phyloP scores from a whole-genome alignment of 2,329 filamentous ascomycete genomes.

The Lasiodiplodia sp. region DNA sequence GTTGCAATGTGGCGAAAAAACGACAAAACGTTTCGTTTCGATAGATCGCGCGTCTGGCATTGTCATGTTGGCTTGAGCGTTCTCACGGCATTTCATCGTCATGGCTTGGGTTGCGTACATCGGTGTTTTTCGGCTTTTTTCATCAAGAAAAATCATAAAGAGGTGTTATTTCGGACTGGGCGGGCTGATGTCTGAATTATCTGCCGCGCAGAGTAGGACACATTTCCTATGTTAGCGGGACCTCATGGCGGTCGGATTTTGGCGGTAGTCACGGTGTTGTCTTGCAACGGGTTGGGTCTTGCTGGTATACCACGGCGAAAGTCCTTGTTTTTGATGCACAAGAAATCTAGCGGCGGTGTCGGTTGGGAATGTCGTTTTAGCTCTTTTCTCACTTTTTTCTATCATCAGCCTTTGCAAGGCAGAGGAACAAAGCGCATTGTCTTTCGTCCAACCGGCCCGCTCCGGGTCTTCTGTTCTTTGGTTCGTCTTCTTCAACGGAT shows the following conservation, averaged over 20 bases:
- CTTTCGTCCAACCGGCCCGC: conserved; percentile 24
- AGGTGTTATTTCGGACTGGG: conserved; percentile 31
- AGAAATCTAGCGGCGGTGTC: conserved; percentile 47
- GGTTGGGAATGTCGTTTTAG: conserved; percentile 34
- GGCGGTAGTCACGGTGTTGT: conserved; percentile 30
- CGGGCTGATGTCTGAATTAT: conserved; percentile 25
- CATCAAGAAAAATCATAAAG: conserved; percentile 31
- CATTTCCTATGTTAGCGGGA: conserved; percentile 50
- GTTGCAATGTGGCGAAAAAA: conserved; percentile 47
- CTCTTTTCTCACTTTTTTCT: conserved; percentile 24
- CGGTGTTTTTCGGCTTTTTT: conserved; percentile 32
- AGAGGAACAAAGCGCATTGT: conserved; percentile 27
- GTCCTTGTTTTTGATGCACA: conserved; percentile 37
- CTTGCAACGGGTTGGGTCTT: conserved; percentile 30
- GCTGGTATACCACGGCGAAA: conserved; percentile 51
- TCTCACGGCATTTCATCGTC: conserved; percentile 32
- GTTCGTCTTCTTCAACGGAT: conserved; percentile 26
- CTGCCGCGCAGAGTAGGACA: conserved; percentile 36
- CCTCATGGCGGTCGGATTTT: conserved; percentile 27
- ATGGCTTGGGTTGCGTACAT: conserved; percentile 40
- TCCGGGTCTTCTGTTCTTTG: conserved; percentile 28
- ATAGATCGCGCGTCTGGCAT: conserved; percentile 43
- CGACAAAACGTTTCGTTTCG: conserved; percentile 33
- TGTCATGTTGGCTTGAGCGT: conserved; percentile 41
- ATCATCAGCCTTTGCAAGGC: conserved; percentile 12